Percentiles rank a stretch among this genome's conserved stretches.
These are phyloP conservation scores for Alternaria sp. DNA, from an alignment of 2,329 filamentous ascomycete genomes.

Conservation along the genomic window DNA sequence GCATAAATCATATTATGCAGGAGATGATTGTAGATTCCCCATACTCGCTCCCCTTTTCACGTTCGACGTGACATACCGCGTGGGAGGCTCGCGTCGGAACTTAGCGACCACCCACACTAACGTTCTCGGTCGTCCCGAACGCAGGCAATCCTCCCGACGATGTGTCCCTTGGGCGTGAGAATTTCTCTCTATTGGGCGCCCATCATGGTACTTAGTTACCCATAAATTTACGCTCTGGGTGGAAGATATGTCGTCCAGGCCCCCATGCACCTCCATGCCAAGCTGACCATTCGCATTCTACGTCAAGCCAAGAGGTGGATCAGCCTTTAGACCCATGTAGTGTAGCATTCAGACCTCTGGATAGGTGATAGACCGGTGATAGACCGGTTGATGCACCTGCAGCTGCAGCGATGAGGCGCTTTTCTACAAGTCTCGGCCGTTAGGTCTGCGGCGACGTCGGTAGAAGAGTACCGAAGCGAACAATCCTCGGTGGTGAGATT, in stretches of 20 bases:
- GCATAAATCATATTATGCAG: not conserved
- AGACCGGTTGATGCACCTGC: conserved; percentile 11
- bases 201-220: conserved; percentile 43
- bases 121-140: conserved; percentile 24
- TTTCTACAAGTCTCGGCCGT: conserved; percentile 24
- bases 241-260: conserved; percentile 22
- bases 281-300: conserved; percentile 26
- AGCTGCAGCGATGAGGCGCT: conserved; percentile 27
- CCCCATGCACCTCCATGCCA: conserved; percentile 17
- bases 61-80: conserved; percentile 21
- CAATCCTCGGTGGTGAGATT: conserved; percentile 1
- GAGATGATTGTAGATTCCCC: not conserved
- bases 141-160: conserved; percentile 22
- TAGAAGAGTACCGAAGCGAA: conserved; percentile 30
- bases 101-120: conserved; percentile 6
- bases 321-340: conserved; percentile 16
- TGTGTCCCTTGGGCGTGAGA: conserved; percentile 27
- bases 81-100: conserved; percentile 11
- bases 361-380: conserved; percentile 11
- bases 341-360: conserved; percentile 18
- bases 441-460: conserved; percentile 21
- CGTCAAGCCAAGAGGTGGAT: conserved; percentile 31
- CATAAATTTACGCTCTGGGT: conserved; percentile 9
- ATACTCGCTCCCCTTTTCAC: not conserved
- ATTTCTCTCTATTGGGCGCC: conserved; percentile 29